Conservation (phyloP, 352 stramenopile species). For the Pythium aphanidermatum region DNA sequence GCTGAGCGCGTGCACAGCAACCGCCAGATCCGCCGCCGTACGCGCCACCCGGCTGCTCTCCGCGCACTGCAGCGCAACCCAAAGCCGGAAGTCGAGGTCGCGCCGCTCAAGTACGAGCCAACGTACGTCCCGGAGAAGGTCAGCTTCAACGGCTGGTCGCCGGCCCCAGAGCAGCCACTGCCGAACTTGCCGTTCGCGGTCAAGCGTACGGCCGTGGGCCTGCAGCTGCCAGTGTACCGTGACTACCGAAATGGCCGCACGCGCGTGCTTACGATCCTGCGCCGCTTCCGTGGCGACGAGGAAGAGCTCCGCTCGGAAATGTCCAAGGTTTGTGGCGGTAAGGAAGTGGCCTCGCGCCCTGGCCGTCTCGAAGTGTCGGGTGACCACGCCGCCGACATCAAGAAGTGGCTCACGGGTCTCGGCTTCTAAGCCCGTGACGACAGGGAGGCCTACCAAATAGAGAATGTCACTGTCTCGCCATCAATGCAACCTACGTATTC, state of each 20-base stretch:
- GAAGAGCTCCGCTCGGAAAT: constrained; percentile 70
- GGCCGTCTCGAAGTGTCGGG: constrained; percentile 75
- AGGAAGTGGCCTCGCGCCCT: constrained; percentile 57
- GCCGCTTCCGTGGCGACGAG: constrained; percentile 75
- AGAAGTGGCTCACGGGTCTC: constrained; percentile 81
- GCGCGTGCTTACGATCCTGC: constrained; percentile 81
- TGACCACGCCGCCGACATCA: constrained; percentile 60
- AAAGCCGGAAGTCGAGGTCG: constrained; percentile 41
- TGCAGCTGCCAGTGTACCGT: constrained; percentile 84
- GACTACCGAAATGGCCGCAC: constrained; percentile 83
- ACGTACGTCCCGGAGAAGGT: constrained; percentile 77
- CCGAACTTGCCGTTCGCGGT: constrained; percentile 64
- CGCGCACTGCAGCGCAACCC: constrained; percentile 61
- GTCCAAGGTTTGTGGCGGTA: constrained; percentile 81
- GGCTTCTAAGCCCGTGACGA: too few relatives aligned
- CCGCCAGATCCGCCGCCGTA: constrained; percentile 80
- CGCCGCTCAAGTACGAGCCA: constrained; percentile 76
- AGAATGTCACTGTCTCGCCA: too few relatives aligned
- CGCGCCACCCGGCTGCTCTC: constrained; percentile 65
- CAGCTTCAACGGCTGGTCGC: constrained; percentile 87
- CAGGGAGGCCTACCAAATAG: too few relatives aligned
- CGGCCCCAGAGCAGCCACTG: constrained; percentile 58
- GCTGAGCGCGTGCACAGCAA: constrained; percentile 74
- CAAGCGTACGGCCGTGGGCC: constrained; percentile 71
- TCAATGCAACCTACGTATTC: constrained; percentile 2